Percentiles rank a stretch among this genome's conserved stretches.
phyloP scores from a whole-genome alignment of 805 yeast species.

The Martiniozyma abietophila region DNA sequence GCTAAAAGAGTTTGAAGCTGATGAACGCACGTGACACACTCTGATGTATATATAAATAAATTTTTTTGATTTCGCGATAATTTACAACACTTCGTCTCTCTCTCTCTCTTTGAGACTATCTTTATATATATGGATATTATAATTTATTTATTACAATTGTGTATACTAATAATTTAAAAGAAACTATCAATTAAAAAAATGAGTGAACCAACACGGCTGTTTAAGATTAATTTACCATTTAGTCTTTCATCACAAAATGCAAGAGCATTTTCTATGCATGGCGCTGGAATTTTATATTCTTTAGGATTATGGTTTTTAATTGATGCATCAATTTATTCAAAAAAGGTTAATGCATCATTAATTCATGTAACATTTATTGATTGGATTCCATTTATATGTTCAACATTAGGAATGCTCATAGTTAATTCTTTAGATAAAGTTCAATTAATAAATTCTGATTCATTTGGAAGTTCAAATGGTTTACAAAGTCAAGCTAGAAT shows the following conservation, averaged over 20 bases:
- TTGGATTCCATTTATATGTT: constrained; percentile 90
- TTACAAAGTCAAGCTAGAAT: constrained; percentile 91
- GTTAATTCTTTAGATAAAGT: constrained; percentile 66
- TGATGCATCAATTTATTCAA: constrained; percentile 82
- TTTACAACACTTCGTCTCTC: too few relatives aligned
- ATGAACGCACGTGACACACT: constrained; percentile 4
- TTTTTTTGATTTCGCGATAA: too few relatives aligned
- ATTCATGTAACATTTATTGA: constrained; percentile 88
- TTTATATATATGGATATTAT: too few relatives aligned
- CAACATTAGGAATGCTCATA: constrained; percentile 82
- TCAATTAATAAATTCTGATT: constrained; percentile 25
- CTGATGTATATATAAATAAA: too few relatives aligned
- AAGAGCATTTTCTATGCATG: constrained; percentile 65
- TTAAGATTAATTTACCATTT: constrained; percentile 59
- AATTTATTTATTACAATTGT: too few relatives aligned
- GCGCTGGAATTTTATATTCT: constrained; percentile 72
- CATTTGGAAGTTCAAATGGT: constrained; percentile 26
- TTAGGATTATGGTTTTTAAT: constrained; percentile 83
- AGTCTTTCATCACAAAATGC: constrained; percentile 54
- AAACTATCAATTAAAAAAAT: constrained; percentile 7
- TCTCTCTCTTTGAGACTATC: too few relatives aligned
- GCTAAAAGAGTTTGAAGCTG: constrained; percentile 26
- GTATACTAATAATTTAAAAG: too few relatives aligned
- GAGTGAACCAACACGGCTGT: constrained; percentile 42
- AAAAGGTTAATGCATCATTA: constrained; percentile 72